Evolutionary conservation across 805 yeast genomes (phyloP).

Genomic region (Candida nitratophila): DNA sequence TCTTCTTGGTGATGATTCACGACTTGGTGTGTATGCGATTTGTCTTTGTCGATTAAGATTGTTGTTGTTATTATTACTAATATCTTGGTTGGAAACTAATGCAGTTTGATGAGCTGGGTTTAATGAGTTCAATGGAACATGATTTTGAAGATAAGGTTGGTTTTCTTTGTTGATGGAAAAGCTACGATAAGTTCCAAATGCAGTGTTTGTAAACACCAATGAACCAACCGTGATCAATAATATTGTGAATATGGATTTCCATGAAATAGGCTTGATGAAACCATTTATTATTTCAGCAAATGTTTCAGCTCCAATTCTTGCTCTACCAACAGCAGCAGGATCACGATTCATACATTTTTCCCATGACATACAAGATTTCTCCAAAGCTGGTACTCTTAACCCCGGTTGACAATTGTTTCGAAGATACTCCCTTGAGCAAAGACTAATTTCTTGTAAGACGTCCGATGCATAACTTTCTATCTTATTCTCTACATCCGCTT

Average conservation of each 20-base stretch:
- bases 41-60: not conserved
- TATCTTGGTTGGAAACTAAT: too few relatives aligned
- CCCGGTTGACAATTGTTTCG: constrained; percentile 66
- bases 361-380: constrained; percentile 64
- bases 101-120: too few relatives aligned
- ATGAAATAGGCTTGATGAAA: constrained; percentile 61
- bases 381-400: constrained; percentile 67
- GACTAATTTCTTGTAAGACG: constrained; percentile 53
- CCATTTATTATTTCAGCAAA: constrained; percentile 78
- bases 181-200: constrained; percentile 32
- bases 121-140: too few relatives aligned
- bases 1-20: not conserved
- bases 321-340: constrained; percentile 50
- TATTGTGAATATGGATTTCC: constrained; percentile 56
- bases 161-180: constrained; percentile 25
- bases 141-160: not conserved
- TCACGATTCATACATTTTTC: constrained; percentile 77
- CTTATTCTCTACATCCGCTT: constrained; percentile 60
- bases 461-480: constrained; percentile 57
- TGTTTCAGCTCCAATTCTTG: constrained; percentile 72
- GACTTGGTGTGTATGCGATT: not conserved
- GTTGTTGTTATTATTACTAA: not conserved
- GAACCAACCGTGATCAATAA: constrained; percentile 42
- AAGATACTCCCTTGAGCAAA: constrained; percentile 63
- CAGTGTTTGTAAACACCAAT: constrained; percentile 42